A percentile compares a stretch with the other conserved stretches of the same genome.
These are phyloP conservation scores for Trametes maxima DNA, from an alignment of 768 basidiomycete species.

Conservation along the genomic window DNA sequence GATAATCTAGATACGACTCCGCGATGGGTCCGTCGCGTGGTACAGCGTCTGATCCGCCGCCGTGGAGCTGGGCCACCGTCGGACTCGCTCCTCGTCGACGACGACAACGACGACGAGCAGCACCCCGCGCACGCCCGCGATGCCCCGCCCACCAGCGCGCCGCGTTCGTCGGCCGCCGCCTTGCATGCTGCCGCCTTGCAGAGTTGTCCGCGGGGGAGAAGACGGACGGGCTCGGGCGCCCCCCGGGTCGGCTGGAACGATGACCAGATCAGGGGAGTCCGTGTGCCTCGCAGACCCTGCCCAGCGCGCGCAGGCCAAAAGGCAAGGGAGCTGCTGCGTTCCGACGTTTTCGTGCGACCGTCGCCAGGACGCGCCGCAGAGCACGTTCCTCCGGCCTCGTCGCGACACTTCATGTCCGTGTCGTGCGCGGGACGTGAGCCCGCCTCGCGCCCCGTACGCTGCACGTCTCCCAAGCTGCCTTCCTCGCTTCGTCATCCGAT, in stretches of 20 bases:
- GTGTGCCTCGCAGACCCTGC: slow-evolving; percentile 34
- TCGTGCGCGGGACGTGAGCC: neutral
- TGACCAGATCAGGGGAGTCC: slow-evolving; percentile 20
- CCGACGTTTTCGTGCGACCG: slow-evolving; percentile 18
- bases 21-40: neutral
- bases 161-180: too few species aligned
- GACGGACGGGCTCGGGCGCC: neutral
- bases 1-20: slow-evolving; percentile 5
- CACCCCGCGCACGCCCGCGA: too few species aligned
- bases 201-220: neutral
- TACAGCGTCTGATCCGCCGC: neutral
- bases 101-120: too few species aligned
- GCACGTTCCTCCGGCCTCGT: slow-evolving; percentile 7
- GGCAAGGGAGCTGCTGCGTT: slow-evolving; percentile 1
- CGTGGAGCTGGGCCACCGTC: neutral
- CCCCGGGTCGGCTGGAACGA: neutral
- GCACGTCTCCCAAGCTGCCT: neutral
- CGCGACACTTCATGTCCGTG: slow-evolving; percentile 9
- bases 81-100: too few species aligned
- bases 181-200: too few species aligned
- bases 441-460: neutral
- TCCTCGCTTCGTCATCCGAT: neutral
- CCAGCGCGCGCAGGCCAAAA: slow-evolving; percentile 7
- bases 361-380: neutral
- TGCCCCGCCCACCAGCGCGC: too few species aligned